These are phyloP conservation scores for Populus alba DNA, from an alignment of 345 rosid species.

Conservation along the genomic window DNA sequence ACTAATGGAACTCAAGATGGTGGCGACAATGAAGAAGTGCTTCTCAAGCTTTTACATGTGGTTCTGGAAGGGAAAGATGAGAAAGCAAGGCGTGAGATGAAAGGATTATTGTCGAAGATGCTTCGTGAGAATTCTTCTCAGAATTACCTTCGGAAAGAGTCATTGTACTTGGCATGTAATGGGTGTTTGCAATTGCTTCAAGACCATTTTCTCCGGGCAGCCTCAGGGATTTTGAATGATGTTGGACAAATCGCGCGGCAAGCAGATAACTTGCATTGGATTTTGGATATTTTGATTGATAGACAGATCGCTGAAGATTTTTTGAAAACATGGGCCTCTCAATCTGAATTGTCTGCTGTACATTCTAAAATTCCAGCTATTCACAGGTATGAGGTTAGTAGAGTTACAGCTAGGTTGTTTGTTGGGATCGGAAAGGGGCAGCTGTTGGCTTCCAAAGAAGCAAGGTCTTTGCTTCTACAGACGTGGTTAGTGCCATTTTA, in stretches of 20 bases:
- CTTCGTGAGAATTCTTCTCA: constrained; percentile 93
- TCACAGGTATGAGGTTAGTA: constrained; percentile 80
- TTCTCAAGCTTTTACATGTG: constrained; percentile 76
- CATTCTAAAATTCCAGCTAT: constrained; percentile 78
- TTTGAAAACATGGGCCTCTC: constrained; percentile 82
- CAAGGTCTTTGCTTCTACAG: constrained; percentile 62
- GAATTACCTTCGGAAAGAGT: constrained; percentile 79
- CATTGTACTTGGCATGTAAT: constrained; percentile 77
- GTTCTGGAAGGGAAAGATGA: constrained; percentile 97
- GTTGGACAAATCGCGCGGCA: constrained; percentile 84
- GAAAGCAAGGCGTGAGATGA: constrained; percentile 98
- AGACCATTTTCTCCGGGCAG: constrained; percentile 62
- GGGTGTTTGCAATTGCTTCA: constrained; percentile 73
- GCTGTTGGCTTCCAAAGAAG: constrained; percentile 78
- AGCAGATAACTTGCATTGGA: constrained; percentile 93
- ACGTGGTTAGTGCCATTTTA: constrained; percentile 97
- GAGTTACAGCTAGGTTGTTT: constrained; percentile 84
- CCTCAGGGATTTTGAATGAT: constrained; percentile 55
- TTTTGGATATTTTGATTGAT: constrained; percentile 88
- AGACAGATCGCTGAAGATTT: constrained; percentile 94
- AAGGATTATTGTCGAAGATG: constrained; percentile 86
- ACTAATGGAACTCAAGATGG: constrained; percentile 47
- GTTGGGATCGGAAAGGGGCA: constrained; percentile 97
- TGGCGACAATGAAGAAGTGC: constrained; percentile 65
- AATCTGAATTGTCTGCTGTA: constrained; percentile 62